phyloP scores from a whole-genome alignment of 441 rosid genomes.

The Erodium texanum region DNA sequence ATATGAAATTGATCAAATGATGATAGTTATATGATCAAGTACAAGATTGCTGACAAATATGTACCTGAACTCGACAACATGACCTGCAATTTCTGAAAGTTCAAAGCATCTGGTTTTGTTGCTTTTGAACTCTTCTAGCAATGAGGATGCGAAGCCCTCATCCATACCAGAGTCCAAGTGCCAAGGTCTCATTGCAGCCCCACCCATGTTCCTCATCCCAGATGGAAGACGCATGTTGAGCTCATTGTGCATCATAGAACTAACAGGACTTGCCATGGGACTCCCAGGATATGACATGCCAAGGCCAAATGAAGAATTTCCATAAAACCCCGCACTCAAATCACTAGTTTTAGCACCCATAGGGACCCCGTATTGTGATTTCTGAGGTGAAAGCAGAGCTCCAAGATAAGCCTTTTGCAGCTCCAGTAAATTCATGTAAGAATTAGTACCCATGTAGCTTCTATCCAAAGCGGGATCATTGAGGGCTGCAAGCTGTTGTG shows the following conservation, averaged over 20 bases:
- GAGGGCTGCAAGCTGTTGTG: constrained; percentile 37
- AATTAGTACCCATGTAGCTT: constrained; percentile 43
- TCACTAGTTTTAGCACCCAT: constrained; percentile 41
- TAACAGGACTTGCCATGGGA: constrained; percentile 47
- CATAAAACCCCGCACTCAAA: constrained; percentile 49
- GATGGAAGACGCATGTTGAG: constrained; percentile 43
- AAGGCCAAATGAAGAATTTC: constrained; percentile 46
- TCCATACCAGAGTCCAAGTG: constrained; percentile 47
- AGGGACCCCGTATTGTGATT: constrained; percentile 49
- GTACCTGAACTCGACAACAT: constrained; percentile 85
- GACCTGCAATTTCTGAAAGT: constrained; percentile 64
- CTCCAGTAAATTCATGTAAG: constrained; percentile 51
- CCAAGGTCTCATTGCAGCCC: constrained; percentile 55
- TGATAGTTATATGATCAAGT: neutral
- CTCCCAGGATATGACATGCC: constrained; percentile 72
- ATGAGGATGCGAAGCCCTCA: constrained; percentile 57
- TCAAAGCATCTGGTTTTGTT: constrained; percentile 66
- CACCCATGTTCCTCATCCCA: constrained; percentile 43
- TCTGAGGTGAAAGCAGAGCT: constrained; percentile 46
- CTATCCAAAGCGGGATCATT: constrained; percentile 47
- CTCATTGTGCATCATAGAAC: constrained; percentile 61
- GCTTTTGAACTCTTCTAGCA: constrained; percentile 78
- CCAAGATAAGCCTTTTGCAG: constrained; percentile 67
- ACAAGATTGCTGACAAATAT: neutral
- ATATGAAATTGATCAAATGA: neutral